Evolutionary conservation across 805 yeast genomes (phyloP), one percentile per base, ranked within the genome.

Genomic region (Saturnispora ahearnii): DNA sequence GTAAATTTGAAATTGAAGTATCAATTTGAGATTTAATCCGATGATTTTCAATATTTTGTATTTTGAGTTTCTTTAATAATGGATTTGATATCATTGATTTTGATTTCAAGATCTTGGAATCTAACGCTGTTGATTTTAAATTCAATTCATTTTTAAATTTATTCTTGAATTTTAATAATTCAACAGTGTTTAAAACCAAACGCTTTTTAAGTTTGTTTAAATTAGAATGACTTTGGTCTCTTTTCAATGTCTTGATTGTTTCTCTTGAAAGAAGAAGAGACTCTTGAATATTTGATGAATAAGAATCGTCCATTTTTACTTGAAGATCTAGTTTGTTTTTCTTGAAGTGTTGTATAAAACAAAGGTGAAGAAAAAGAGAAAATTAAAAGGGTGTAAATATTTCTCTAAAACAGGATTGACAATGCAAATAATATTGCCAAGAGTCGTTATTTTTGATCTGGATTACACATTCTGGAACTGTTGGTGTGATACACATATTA

Each of bases 391-490:
- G 9, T 26, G 6, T 8, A 26, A 26, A 6, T 6, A 26, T 6
- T 26, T 26, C 9, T 6, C 9, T 26, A 26, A 6, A 26, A 6
- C 6, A 26, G 6, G 2, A 8, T 26, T 26, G 9, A 26, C 9
- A 26, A 36, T 36, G 40, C 11, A 36, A 18, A 15, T 18, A 18
- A 22, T 22, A 9, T 18, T 36, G 21, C 82, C 82, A 1, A 68
- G 70, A 49, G 81, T 78, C 1, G 81, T 83, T 10, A 89, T 84
- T 0, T 82, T 84, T 61, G 93, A 84, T 56, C 66, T 84, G 41
- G 93, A 84, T 61, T 84, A 80, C 59, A 84, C 93, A 0, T 64
- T 84, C 32, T 84, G 93, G 93, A 90, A 85, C 69, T 79, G 82
- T 53, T 84, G 90, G 90, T 84, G 90, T 63, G 90, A 84, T 57